Base-by-base conservation (phyloP, 2,329 filamentous ascomycete species). In the Stachybotrys elegans region DNA sequence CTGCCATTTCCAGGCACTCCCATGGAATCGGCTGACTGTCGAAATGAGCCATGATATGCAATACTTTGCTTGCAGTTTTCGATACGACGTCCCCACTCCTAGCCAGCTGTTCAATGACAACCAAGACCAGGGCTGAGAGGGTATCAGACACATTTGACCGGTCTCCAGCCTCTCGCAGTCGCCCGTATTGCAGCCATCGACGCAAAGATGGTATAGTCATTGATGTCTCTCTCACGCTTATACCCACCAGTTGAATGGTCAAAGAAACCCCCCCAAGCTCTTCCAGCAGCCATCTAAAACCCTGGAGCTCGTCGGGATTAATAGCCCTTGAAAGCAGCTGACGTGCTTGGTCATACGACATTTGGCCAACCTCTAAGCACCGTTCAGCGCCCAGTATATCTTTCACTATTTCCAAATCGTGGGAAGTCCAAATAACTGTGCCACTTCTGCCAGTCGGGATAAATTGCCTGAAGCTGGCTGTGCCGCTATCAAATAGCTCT, bases 101-200 rank as follows among this genome's bases (percentile, higher is more conserved):
- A n/a, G 67, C 53, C 5, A 47, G 57, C 12, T 36, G 17, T 20
- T 55, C 52, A 35, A 67, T 58, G 2, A 61, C n/a, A n/a, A n/a
- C n/a, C n/a, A n/a, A n/a, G n/a, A n/a, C n/a, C n/a, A n/a, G n/a
- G n/a, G n/a, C n/a, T n/a, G n/a, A n/a, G n/a, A n/a, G n/a, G n/a
- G n/a, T n/a, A n/a, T n/a, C n/a, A n/a, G n/a, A n/a, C n/a, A 66
- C 21, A 62, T 58, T 6, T 39, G 43, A 62, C 57, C 66, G 3
- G 60, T 66, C 36, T 57, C 43, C 29, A 67, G 35, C 42, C 54
- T 51, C 60, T 42, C 57, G 49, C 3, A 47, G 35, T 14, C 52
- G 51, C 6, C 54, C 50, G 31, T 51, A 19, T 6, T 25, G 43
- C 6, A 67, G 45, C 6, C 43, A 42, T 6, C 44, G 45, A 2